Conservation (phyloP, 2,329 filamentous ascomycete genomes). For the Fusarium fujikuroi region DNA sequence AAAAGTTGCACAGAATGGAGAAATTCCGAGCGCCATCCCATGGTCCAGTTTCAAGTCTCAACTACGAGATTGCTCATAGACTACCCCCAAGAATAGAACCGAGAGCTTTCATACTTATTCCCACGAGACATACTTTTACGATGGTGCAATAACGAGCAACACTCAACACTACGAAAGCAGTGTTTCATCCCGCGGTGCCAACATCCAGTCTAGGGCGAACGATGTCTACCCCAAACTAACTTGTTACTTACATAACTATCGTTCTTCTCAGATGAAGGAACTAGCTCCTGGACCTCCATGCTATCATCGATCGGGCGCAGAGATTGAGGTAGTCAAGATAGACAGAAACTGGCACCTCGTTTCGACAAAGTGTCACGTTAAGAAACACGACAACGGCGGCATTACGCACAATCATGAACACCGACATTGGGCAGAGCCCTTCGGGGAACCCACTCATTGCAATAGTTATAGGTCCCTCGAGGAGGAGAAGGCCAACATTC, state of each 20-base stretch:
- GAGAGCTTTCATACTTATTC: background rate
- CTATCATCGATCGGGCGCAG: background rate
- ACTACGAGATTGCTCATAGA: background rate
- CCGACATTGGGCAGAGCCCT: background rate
- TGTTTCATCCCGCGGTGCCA: too few species aligned
- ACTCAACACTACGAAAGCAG: background rate
- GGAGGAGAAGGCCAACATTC: background rate
- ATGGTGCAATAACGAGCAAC: background rate
- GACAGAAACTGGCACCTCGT: background rate
- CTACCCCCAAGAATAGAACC: background rate
- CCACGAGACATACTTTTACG: background rate
- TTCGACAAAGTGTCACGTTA: constrained; percentile 4
- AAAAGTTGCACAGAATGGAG: background rate
- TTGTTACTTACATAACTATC: background rate
- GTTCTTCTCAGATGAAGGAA: background rate
- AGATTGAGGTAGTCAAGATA: background rate
- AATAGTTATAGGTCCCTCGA: background rate
- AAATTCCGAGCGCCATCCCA: background rate
- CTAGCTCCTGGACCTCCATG: background rate
- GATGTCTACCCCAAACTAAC: too few species aligned
- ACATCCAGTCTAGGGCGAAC: background rate
- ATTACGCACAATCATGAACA: background rate
- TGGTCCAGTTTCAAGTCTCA: background rate
- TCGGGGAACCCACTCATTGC: background rate
- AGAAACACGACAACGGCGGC: background rate